These are phyloP conservation scores for Phytophthora idaei DNA, from an alignment of 352 stramenopile genomes.

Conservation along the genomic window DNA sequence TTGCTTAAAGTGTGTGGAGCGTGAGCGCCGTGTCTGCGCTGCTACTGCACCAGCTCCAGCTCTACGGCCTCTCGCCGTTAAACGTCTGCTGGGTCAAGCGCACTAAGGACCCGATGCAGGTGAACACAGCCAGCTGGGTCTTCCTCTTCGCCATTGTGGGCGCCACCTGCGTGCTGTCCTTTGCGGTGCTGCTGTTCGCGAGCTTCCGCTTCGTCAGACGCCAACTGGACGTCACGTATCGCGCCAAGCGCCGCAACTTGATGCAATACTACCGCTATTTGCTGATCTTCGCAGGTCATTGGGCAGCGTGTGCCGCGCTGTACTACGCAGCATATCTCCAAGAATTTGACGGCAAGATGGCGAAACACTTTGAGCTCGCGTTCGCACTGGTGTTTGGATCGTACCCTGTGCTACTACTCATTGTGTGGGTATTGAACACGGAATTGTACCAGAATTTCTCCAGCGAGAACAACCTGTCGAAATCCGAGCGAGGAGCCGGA, in stretches of 20 bases:
- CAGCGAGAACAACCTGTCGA: slow-evolving; percentile 70
- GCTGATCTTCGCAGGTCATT: slow-evolving; percentile 76
- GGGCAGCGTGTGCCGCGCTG: slow-evolving; percentile 62
- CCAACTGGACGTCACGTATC: slow-evolving; percentile 86
- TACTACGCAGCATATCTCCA: slow-evolving; percentile 82
- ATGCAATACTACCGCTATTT: slow-evolving; percentile 89
- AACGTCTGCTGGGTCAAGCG: slow-evolving; percentile 83
- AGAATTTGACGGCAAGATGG: slow-evolving; percentile 61
- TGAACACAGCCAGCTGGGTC: slow-evolving; percentile 75
- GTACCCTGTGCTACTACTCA: slow-evolving; percentile 72
- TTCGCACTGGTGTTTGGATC: slow-evolving; percentile 73
- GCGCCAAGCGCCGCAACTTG: slow-evolving; percentile 78
- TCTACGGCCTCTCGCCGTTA: slow-evolving; percentile 69
- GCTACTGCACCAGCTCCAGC: slow-evolving; percentile 63
- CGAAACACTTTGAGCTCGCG: slow-evolving; percentile 61
- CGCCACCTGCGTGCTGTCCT: slow-evolving; percentile 59
- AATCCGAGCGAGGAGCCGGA: slow-evolving; percentile 49
- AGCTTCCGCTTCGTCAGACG: slow-evolving; percentile 87
- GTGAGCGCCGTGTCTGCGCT: slow-evolving; percentile 65
- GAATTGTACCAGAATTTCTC: slow-evolving; percentile 83
- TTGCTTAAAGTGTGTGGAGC: slow-evolving; percentile 64
- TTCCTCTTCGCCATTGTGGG: slow-evolving; percentile 65
- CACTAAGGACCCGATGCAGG: slow-evolving; percentile 39
- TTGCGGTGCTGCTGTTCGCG: slow-evolving; percentile 78
- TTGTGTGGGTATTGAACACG: slow-evolving; percentile 86